A percentile compares a stretch with the other conserved stretches of the same genome.
phyloP scores from a whole-genome alignment of 1,139 yeast genomes.

The Nakaseomyces glabratus region DNA sequence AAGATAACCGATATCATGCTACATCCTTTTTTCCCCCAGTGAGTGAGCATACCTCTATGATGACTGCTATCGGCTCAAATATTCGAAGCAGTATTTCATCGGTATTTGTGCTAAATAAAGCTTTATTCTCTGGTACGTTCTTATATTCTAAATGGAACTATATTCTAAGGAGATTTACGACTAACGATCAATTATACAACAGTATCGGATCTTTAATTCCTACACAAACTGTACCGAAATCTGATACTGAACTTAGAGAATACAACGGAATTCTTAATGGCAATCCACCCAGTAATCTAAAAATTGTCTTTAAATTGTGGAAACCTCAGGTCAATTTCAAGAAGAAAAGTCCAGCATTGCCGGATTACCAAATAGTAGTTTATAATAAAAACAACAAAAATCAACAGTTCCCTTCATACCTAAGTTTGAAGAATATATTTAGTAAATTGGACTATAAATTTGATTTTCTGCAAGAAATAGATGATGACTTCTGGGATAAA shows the following conservation, averaged over 20 bases:
- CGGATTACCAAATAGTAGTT: constrained; percentile 68
- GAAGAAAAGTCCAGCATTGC: constrained; percentile 58
- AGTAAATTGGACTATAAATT: constrained; percentile 24
- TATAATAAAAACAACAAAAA: constrained; percentile 39
- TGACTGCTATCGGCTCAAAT: background rate
- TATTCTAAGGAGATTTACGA: constrained; percentile 31
- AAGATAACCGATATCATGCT: constrained; percentile 8
- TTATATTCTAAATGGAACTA: constrained; percentile 28
- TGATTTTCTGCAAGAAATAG: constrained; percentile 19
- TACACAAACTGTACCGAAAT: constrained; percentile 21
- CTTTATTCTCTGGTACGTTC: constrained; percentile 16
- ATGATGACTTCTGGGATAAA: constrained; percentile 21
- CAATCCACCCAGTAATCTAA: background rate
- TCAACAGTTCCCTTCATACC: constrained; percentile 45
- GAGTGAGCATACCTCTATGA: constrained; percentile 13
- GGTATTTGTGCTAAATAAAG: constrained; percentile 18
- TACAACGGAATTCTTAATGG: background rate
- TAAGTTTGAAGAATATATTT: constrained; percentile 27
- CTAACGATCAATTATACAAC: constrained; percentile 35
- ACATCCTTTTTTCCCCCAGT: constrained; percentile 16
- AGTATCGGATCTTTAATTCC: constrained; percentile 35
- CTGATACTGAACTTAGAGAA: constrained; percentile 10
- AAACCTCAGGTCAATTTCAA: constrained; percentile 67
- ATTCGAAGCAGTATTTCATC: constrained; percentile 16
- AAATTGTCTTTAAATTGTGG: constrained; percentile 59